Evolutionary conservation across 176 grass and related monocot species (phyloP).

Genomic region (Aegilops tauschii): DNA sequence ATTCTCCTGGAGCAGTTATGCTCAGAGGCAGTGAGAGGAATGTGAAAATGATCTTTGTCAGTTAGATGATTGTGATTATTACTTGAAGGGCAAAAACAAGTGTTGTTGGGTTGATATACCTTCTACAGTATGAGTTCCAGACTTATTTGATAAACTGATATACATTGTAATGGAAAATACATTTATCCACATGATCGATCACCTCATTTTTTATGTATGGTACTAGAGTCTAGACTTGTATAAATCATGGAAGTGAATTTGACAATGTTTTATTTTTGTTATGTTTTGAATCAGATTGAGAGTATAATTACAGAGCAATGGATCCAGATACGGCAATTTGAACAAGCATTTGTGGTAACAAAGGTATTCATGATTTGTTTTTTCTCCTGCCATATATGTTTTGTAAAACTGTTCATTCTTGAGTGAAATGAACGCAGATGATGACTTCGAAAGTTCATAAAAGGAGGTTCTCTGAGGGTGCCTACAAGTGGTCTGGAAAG

Average conservation of each 20-base stretch:
- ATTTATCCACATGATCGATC: background rate
- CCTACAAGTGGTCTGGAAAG: conserved; percentile 37
- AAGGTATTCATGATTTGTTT: conserved; percentile 55
- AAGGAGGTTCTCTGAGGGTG: conserved; percentile 28
- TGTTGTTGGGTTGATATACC: background rate
- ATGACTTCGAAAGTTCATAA: conserved; percentile 67
- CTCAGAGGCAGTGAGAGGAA: background rate
- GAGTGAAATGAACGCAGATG: conserved; percentile 53
- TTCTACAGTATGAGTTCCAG: background rate
- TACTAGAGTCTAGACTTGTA: conserved; percentile 11
- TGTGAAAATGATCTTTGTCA: background rate
- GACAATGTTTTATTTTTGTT: conserved; percentile 5
- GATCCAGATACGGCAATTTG: conserved; percentile 87
- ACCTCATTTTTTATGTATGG: conserved; percentile 12
- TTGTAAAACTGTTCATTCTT: conserved; percentile 29
- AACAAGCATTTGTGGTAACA: conserved; percentile 89
- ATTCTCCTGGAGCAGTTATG: background rate
- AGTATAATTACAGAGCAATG: conserved; percentile 87
- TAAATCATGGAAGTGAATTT: conserved; percentile 9
- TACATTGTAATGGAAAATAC: background rate
- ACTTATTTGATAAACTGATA: background rate
- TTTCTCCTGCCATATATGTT: conserved; percentile 11
- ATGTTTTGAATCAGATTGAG: conserved; percentile 58
- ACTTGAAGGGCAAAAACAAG: conserved; percentile 5
- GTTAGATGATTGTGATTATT: conserved; percentile 16